Evolutionary conservation across 108 stramenopile genomes (phyloP).

Genomic region (Cyclostephanos tholiformis): DNA sequence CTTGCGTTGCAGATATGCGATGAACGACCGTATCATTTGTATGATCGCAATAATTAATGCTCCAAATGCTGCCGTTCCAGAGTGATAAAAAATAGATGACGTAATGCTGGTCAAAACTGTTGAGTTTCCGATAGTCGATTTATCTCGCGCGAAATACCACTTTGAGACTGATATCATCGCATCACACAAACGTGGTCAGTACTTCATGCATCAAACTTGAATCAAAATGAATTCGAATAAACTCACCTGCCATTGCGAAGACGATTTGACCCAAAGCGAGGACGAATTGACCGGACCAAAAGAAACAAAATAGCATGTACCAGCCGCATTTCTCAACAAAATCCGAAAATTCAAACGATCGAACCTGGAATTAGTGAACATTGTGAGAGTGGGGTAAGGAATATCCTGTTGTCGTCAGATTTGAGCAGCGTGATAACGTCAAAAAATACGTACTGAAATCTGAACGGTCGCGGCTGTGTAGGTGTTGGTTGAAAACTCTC

Average conservation of each 20-base stretch:
- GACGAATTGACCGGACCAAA: conserved; percentile 94
- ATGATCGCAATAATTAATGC: conserved; percentile 91
- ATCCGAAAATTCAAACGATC: conserved; percentile 59
- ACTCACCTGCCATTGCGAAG: conserved; percentile 76
- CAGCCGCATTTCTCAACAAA: conserved; percentile 56
- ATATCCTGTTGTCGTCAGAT: neutral
- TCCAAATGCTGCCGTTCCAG: conserved; percentile 96
- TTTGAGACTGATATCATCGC: conserved; percentile 33
- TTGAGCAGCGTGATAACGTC: neutral
- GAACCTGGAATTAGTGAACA: conserved; percentile 14
- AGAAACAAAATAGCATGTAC: conserved; percentile 91
- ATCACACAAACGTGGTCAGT: neutral
- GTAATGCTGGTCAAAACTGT: conserved; percentile 65
- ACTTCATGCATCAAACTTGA: conserved; percentile 25
- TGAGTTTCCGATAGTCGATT: conserved; percentile 63
- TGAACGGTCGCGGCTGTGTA: conserved; percentile 32
- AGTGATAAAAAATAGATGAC: conserved; percentile 75
- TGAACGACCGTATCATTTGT: conserved; percentile 82
- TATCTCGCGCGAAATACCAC: conserved; percentile 87
- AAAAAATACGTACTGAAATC: conserved; percentile 16
- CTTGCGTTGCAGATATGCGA: conserved; percentile 86
- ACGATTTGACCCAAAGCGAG: conserved; percentile 91
- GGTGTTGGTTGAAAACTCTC: conserved; percentile 52
- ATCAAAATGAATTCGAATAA: conserved; percentile 10
- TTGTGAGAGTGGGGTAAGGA: neutral